phyloP scores from a whole-genome alignment of 2,329 filamentous ascomycete species.

The Plectosphaerella plurivora region DNA sequence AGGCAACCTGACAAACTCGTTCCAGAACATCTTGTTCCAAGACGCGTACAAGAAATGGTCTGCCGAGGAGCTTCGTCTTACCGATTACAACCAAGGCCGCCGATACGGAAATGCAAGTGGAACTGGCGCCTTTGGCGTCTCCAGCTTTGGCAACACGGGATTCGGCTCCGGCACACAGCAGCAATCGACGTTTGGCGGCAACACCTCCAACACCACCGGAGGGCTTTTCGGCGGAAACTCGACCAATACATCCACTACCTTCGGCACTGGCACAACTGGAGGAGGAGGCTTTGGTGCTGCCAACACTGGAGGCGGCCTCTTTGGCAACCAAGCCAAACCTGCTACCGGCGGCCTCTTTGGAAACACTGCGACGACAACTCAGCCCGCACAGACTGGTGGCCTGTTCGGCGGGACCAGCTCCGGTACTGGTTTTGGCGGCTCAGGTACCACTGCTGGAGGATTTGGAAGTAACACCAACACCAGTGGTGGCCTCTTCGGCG shows the following conservation, averaged over 20 bases:
- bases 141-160: conserved; percentile 42
- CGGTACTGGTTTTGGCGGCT: conserved; percentile 8
- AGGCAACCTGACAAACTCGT: conserved; percentile 54
- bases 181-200: conserved; percentile 37
- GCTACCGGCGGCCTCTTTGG: conserved; percentile 39
- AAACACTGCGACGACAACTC: conserved; percentile 8
- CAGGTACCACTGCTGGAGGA: conserved; percentile 11
- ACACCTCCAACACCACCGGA: conserved; percentile 18
- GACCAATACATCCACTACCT: conserved; percentile 13
- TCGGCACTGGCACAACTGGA: conserved; percentile 17
- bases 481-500: conserved; percentile 10
- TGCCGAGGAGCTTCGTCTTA: conserved; percentile 75
- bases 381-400: conserved; percentile 12
- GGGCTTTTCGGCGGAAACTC: conserved; percentile 34
- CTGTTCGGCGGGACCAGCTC: conserved; percentile 20
- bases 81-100: conserved; percentile 84
- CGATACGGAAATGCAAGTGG: conserved; percentile 79
- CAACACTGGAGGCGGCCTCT: conserved; percentile 12
- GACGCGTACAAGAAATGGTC: conserved; percentile 85
- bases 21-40: conserved; percentile 76
- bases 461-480: conserved; percentile 25
- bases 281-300: conserved; percentile 27
- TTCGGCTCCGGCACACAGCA: conserved; percentile 35
- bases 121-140: conserved; percentile 77
- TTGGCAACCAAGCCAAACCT: conserved; percentile 25